Evolutionary conservation across 306 rosid species (phyloP).

Genomic region (Prunus mira): DNA sequence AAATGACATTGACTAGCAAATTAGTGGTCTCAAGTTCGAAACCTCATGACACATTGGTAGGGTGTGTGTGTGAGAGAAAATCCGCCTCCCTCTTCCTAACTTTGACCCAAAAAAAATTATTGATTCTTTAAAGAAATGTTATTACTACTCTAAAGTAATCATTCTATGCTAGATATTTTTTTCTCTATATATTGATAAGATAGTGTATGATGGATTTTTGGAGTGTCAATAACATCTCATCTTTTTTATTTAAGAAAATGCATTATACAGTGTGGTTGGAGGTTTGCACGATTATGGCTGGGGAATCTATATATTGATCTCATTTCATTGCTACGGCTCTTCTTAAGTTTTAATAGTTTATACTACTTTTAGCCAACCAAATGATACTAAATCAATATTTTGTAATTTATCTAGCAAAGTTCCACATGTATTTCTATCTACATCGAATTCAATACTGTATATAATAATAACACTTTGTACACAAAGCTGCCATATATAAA

Average conservation of each 20-base stretch:
- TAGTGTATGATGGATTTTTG: no score
- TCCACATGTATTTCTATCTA: constrained; percentile 29
- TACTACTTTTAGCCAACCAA: constrained; percentile 2
- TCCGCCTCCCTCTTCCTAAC: no score
- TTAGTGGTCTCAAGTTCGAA: no score
- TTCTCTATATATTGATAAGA: no score
- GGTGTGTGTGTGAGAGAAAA: no score
- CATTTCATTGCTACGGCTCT: background rate
- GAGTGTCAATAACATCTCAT: background rate
- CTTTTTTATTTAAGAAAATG: background rate
- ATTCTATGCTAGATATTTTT: no score
- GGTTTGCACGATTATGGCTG: background rate
- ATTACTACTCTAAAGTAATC: no score
- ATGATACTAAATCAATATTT: background rate
- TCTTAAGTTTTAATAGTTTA: background rate
- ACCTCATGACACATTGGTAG: no score
- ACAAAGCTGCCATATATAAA: constrained; percentile 4
- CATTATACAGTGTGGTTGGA: background rate
- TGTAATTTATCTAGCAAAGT: constrained; percentile 5
- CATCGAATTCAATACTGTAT: background rate
- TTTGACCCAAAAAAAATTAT: no score
- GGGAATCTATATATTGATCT: background rate
- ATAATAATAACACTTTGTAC: background rate
- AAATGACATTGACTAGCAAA: no score
- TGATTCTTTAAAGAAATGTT: no score